These are phyloP conservation scores for Filosporella fistucella DNA, from an alignment of 495 filamentous ascomycete genomes.

Conservation along the genomic window DNA sequence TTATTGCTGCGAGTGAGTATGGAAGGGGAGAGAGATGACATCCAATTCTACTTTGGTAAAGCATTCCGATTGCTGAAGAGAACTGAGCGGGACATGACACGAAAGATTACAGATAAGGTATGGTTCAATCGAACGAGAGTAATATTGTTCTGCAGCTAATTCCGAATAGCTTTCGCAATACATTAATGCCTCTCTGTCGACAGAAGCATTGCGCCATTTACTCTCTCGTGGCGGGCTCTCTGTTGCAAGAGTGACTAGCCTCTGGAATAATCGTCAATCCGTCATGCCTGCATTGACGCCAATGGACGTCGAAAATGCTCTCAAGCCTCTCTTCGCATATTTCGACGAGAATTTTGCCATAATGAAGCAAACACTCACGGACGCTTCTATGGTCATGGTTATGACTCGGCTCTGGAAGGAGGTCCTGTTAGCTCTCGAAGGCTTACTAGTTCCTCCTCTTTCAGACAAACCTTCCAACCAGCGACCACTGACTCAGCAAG, in stretches of 20 bases:
- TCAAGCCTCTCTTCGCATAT: conserved; percentile 89
- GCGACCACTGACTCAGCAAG: conserved; percentile 78
- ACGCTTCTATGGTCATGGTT: conserved; percentile 89
- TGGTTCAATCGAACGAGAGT: conserved; percentile 18
- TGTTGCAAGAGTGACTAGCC: conserved; percentile 73
- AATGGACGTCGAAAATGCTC: conserved; percentile 71
- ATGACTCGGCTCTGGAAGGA: conserved; percentile 99
- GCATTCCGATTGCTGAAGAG: conserved; percentile 92
- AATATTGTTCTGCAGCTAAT: conserved; percentile 17
- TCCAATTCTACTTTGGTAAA: conserved; percentile 98
- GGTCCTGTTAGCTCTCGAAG: conserved; percentile 86
- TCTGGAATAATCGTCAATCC: conserved; percentile 59
- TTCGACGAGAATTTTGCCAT: conserved; percentile 99
- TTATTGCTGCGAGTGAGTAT: conserved; percentile 89
- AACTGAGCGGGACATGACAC: conserved; percentile 95
- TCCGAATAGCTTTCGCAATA: conserved; percentile 74
- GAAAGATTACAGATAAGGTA: conserved; percentile 97
- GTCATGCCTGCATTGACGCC: conserved; percentile 54
- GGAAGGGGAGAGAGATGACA: conserved; percentile 98
- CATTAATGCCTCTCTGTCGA: conserved; percentile 86
- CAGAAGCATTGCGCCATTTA: conserved; percentile 68
- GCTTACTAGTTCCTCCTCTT: conserved; percentile 85
- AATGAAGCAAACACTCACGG: conserved; percentile 93
- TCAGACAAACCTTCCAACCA: conserved; percentile 94
- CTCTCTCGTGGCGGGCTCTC: conserved; percentile 64